Base-by-base conservation (phyloP, 2,329 filamentous ascomycete genomes). In the Trichoderma hamatum region DNA sequence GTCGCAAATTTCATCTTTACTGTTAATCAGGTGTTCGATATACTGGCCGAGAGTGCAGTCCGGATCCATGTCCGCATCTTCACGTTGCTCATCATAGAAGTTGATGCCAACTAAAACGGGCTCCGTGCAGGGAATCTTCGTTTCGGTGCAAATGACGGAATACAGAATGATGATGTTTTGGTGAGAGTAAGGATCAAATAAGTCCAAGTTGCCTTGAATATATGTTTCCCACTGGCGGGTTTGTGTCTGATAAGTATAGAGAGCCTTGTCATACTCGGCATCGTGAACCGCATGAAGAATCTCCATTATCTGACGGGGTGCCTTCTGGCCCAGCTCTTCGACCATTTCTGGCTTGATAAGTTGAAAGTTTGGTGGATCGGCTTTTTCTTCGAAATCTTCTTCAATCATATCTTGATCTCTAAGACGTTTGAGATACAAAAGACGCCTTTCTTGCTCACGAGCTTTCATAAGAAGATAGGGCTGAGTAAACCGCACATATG, bases 171-270 rank as follows among this genome's bases (percentile, higher is more conserved):
- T 93, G 70, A 99, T 97, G 75, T 96, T 97, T 76, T 99, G 96
- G 76, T 99, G 96, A 0, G 93, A 92, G 76, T 94, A 96, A 0
- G 96, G 96, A 76, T 99, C 94, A 74, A 97, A 99, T 1, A 98
- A 85, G 75, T 96, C 92, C 36, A 92, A 84, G 73, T 96, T 96
- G 16, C 93, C 93, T 62, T 95, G 90, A 26, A 97, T 90, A 75
- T 97, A 97, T 32, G 93, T 92, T 77, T 99, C 96, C 96, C 96
- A 99, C 74, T 97, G 94, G 34, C 93, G 89, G 68, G 94, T 97
- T 77, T 98, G 95, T 0, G 93, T 97, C 78, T 94, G 89, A 77
- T 98, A 99, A 74, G 94, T 94, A 80, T 97, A 93, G 39, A 96
- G 82, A 1, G 95, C 94, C 79, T 96, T 97, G 78, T 99, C 94